Base-by-base conservation (phyloP, 345 rosid genomes). In the Ceriops decandra region DNA sequence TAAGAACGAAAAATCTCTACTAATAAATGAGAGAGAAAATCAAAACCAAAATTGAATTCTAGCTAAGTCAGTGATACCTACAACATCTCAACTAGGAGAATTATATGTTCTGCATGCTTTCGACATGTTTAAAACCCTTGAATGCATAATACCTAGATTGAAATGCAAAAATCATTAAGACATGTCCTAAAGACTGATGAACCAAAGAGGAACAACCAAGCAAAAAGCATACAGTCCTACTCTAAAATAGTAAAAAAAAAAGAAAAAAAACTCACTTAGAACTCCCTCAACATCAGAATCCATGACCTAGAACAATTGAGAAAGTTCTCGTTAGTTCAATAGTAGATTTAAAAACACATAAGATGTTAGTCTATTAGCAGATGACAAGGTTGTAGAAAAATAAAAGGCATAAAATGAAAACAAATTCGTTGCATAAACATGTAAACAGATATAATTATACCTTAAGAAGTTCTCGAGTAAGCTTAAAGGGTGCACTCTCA, bases 251-350 rank as follows among this genome's bases (percentile, higher is more conserved):
- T 95, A 75, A 95, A 95, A 24, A 24, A 24, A 24, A 75, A 95
- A 24, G 0, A 24, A 24, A 75, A 95, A 95, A 84, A 91, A 92
- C 85, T 95, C 98, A 76, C 99, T 95, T 52, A 98, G 99, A 79
- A 90, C 76, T 80, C 99, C 99, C 78, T 95, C 98, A 7, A 97
- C 99, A 81, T 95, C 99, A 78, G 99, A 95, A 78, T 95, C 99
- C 99, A 95, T 95, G 69, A 95, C 98, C 99, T 95, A 73, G 70
- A 49, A 52, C 51, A 56, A 49, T 57, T 27, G n/a, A 11, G 33
- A 68, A 64, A 19, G 7, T 56, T 68, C 22, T 24, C 30, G 52
- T 57, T 33, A 72, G 27, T 47, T 66, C 24, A 26, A 70, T 59
- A 64, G 46, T n/a, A 30, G 71, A 72, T 17, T n/a, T 52, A 52